Evolutionary conservation across 208 protist species (phyloP).

Genomic region (Porcisia hertigi): DNA sequence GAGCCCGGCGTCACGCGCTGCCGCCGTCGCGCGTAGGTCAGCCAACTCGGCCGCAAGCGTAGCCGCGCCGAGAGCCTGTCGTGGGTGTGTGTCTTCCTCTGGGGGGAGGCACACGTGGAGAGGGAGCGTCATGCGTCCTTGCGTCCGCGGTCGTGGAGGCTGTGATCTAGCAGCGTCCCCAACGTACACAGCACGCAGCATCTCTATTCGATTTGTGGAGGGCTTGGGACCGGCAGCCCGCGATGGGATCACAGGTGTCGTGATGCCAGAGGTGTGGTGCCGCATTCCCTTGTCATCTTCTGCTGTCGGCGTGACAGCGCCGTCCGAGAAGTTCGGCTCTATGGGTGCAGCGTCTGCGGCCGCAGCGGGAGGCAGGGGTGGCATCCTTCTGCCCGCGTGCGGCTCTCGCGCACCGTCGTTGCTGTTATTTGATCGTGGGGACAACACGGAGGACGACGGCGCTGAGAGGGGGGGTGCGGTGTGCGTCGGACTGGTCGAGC

Average conservation of each 20-base stretch:
- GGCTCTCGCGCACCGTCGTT: neutral
- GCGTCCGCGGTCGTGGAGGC: neutral
- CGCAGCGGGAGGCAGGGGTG: neutral
- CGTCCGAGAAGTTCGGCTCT: no score
- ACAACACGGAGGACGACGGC: neutral
- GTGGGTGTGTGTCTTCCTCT: conserved; percentile 12
- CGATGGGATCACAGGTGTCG: neutral
- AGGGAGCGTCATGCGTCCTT: conserved; percentile 20
- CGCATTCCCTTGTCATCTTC: neutral
- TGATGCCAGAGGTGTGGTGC: neutral
- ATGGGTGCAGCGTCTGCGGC: no score
- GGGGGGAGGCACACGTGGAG: conserved; percentile 22
- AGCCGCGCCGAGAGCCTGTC: neutral
- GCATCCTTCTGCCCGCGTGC: neutral
- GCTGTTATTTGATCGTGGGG: neutral
- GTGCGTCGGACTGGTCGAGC: neutral
- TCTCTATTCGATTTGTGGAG: neutral
- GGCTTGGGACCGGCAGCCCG: neutral
- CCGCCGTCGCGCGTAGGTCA: conserved; percentile 7
- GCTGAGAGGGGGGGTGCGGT: neutral
- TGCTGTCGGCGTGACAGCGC: neutral
- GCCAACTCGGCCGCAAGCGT: conserved; percentile 3
- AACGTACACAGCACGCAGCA: conserved; percentile 23
- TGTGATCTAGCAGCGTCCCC: neutral
- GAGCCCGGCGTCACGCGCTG: conserved; percentile 13